Evolutionary conservation across 768 basidiomycete species (phyloP).

Genomic region (Suillus fuscotomentosus): DNA sequence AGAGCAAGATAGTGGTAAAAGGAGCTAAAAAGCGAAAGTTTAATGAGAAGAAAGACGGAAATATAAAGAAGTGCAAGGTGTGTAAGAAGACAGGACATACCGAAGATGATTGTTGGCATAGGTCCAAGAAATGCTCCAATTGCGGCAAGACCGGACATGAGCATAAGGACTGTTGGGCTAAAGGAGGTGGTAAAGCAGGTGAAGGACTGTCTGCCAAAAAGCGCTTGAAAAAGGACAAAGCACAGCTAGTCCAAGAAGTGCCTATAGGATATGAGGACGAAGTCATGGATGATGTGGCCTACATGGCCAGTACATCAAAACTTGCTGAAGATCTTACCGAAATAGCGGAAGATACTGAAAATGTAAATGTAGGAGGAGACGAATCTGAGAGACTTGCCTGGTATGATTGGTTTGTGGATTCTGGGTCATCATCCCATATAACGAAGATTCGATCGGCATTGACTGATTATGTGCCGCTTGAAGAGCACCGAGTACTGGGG

Average conservation of each 20-base stretch:
- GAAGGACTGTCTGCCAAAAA: not conserved
- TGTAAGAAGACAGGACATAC: not conserved
- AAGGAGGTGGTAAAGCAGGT: not conserved
- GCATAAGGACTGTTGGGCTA: not conserved
- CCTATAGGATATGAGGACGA: not conserved
- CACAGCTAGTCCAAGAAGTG: not conserved
- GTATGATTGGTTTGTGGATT: not conserved
- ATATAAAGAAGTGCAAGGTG: not conserved
- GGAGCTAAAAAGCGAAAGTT: not conserved
- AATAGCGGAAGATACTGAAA: not conserved
- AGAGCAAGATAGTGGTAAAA: not conserved
- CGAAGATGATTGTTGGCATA: not conserved
- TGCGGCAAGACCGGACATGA: not conserved
- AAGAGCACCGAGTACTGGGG: not conserved
- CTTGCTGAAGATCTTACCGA: too few relatives aligned
- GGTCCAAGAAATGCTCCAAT: not conserved
- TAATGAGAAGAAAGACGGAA: not conserved
- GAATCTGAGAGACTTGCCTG: not conserved
- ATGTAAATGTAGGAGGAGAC: not conserved
- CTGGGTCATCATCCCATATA: not conserved
- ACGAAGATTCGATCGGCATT: not conserved
- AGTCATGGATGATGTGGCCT: not conserved
- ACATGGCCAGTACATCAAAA: not conserved
- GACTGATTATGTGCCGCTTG: not conserved
- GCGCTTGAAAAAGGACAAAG: not conserved